Evolutionary conservation across 2,329 filamentous ascomycete species (phyloP).

Genomic region (Fusarium sp.): DNA sequence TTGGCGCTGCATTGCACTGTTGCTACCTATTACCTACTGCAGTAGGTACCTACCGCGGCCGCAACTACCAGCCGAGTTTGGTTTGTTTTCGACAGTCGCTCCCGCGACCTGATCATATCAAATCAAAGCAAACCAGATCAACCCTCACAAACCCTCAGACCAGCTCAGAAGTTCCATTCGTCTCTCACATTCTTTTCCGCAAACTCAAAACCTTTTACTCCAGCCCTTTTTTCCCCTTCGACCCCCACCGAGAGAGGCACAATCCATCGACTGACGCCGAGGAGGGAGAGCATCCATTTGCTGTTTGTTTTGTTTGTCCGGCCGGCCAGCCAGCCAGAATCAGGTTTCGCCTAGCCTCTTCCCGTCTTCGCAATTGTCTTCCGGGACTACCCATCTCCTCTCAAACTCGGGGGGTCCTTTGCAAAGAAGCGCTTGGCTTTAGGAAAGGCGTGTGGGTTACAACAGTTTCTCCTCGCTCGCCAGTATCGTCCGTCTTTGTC

Average conservation of each 20-base stretch:
- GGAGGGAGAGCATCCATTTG: constrained; percentile 20
- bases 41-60: constrained; percentile 12
- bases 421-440: constrained; percentile 13
- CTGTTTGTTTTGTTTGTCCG: constrained; percentile 31
- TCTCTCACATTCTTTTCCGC: constrained; percentile 19
- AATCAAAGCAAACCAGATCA: neutral
- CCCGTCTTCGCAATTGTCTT: constrained; percentile 34
- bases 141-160: constrained; percentile 13
- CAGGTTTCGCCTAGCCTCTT: constrained; percentile 39
- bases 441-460: constrained; percentile 27
- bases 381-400: constrained; percentile 20
- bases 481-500: constrained; percentile 15
- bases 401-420: constrained; percentile 32
- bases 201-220: constrained; percentile 5
- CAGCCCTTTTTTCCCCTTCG: neutral
- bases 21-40: neutral
- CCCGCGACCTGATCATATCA: constrained; percentile 21
- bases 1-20: constrained; percentile 7
- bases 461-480: constrained; percentile 25
- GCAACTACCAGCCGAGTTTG: constrained; percentile 34
- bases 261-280: constrained; percentile 33
- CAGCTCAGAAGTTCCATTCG: constrained; percentile 20
- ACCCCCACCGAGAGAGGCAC: constrained; percentile 18
- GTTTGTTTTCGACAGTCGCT: constrained; percentile 32
- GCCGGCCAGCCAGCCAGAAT: constrained; percentile 30